Evolutionary conservation across 1,284 basidiomycete genomes (phyloP).

Genomic region (Microbotryomycetes sp.): DNA sequence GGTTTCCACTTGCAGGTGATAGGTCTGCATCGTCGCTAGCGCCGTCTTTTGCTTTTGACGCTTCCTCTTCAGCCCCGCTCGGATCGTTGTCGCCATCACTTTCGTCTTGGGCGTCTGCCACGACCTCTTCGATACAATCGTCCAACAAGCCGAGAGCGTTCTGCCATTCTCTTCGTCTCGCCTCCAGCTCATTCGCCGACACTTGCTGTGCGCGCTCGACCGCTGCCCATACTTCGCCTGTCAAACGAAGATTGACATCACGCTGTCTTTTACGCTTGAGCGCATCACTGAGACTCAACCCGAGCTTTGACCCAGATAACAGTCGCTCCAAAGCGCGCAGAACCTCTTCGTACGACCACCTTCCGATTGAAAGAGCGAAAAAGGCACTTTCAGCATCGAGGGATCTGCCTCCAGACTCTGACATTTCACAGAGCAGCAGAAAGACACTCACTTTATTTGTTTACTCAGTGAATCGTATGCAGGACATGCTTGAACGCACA

Average conservation of each 20-base stretch:
- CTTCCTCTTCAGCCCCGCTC: conserved; percentile 1
- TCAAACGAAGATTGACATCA: conserved; percentile 10
- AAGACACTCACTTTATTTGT: conserved; percentile 11
- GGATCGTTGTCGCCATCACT: background rate
- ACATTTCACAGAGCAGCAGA: no score
- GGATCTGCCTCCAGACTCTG: no score
- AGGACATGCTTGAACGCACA: conserved; percentile 1
- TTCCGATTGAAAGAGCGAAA: no score
- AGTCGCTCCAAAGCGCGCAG: background rate
- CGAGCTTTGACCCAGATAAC: background rate
- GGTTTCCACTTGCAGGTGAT: no score
- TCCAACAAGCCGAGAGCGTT: conserved; percentile 14
- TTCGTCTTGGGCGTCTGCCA: conserved; percentile 6
- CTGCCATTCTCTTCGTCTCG: conserved; percentile 16
- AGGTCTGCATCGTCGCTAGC: background rate
- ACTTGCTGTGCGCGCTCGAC: conserved; percentile 5
- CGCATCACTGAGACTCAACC: background rate
- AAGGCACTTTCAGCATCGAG: no score
- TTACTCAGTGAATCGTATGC: background rate
- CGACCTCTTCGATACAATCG: conserved; percentile 13
- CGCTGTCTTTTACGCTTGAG: background rate
- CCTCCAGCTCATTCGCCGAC: conserved; percentile 12
- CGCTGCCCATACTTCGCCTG: conserved; percentile 18
- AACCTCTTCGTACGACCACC: no score
- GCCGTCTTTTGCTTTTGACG: background rate